Evolutionary conservation across 2,329 filamentous ascomycete species (phyloP).

Genomic region (Aureobasidium pullulans): DNA sequence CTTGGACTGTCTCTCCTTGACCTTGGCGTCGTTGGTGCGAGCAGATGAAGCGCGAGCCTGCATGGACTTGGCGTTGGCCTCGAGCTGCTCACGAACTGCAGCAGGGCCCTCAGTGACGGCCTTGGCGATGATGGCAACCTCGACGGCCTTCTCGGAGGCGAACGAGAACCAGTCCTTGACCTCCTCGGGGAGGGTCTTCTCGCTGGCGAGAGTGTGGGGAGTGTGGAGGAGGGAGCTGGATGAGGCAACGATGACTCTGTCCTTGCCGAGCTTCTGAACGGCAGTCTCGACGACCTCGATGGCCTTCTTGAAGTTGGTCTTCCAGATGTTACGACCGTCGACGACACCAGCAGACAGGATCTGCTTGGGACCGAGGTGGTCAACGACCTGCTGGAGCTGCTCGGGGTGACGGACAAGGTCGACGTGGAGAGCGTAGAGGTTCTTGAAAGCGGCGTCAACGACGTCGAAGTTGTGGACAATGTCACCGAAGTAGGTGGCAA

Average conservation of each 20-base stretch:
- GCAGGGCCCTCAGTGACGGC: constrained; percentile 89
- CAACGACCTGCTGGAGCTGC: constrained; percentile 81
- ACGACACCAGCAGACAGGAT: constrained; percentile 92
- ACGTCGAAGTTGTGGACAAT: constrained; percentile 98
- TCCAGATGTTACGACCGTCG: constrained; percentile 99
- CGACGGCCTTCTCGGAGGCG: constrained; percentile 84
- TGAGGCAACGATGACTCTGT: constrained; percentile 92
- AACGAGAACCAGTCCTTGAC: constrained; percentile 98
- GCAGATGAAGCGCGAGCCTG: constrained; percentile 84
- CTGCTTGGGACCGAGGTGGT: constrained; percentile 79
- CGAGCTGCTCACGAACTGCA: constrained; percentile 76
- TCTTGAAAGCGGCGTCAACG: constrained; percentile 59
- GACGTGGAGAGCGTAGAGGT: constrained; percentile 79
- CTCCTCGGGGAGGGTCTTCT: constrained; percentile 96
- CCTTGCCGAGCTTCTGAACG: constrained; percentile 92
- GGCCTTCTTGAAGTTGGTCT: constrained; percentile 96
- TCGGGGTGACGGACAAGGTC: constrained; percentile 98
- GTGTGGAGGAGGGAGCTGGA: constrained; percentile 98
- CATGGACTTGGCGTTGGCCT: constrained; percentile 94
- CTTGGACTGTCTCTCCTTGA: constrained; percentile 92
- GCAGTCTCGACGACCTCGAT: constrained; percentile 86
- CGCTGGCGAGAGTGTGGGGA: constrained; percentile 92
- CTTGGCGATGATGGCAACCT: constrained; percentile 92
- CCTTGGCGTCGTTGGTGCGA: constrained; percentile 92
- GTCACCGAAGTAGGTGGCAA: constrained; percentile 98